Evolutionary conservation across 2,329 filamentous ascomycete species (phyloP), one percentile per base, ranked within the genome.

Genomic region (Fusarium avenaceum): DNA sequence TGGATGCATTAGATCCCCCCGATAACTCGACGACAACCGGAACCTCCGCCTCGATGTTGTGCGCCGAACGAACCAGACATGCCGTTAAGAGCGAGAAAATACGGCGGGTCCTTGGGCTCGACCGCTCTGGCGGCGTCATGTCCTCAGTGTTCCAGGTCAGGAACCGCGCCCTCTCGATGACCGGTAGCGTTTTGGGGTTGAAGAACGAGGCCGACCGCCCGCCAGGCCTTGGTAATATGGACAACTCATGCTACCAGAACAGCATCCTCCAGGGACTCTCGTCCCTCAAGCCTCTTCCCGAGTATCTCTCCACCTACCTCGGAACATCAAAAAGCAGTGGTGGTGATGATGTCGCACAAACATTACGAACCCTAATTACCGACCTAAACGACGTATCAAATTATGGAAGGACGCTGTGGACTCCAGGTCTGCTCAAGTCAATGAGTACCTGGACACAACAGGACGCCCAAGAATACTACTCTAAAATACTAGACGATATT

Each of bases 231-330:
- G 93, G 93, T 11, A 99, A 99, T 77, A 90, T 90, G 81, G 93
- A 97, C 81, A 97, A 97, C 77, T 97, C 94, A 2, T 98, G 96
- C 82, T 99, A 97, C 78, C 96, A 98, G 79, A 99, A 99, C 79
- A 97, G 94, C 76, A 90, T 97, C 20, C 88, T 99, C 13, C 94
- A 97, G 77, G 90, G 90, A 8, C 82, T 98, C 42, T 90, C 94
- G 2, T 91, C 94, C 6, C 83, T 98, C 30, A 85, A 86, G 19
- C 86, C 90, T 6, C 82, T 98, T 30, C 86, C 87, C 26, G 81
- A 81, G 4, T 96, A 93, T 73, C 84, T 97, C 9, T 81, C 81
- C 3, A 80, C 78, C 10, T 79, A 84, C 22, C 79, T 81, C 3
- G 71, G 72, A 30, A 65, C 73, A 43, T 70, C 74, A 9, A 70